Conservation (phyloP, 2,329 filamentous ascomycete genomes). For the Colletotrichum eremochloae region DNA sequence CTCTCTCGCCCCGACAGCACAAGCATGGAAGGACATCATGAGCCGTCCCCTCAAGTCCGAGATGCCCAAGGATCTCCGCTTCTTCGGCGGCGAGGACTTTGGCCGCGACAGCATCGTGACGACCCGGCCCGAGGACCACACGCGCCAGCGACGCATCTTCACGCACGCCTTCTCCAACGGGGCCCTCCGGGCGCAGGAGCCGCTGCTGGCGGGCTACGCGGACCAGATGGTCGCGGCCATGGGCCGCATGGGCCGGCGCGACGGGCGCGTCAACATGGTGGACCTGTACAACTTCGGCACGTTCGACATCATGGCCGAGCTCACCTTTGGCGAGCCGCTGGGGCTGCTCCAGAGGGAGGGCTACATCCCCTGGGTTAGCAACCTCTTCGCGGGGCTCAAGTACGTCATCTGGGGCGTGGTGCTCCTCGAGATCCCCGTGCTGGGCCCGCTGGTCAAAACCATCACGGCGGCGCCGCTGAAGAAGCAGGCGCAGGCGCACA, state of each 20-base stretch:
- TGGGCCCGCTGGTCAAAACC: slow-evolving; percentile 28
- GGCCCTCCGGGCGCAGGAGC: slow-evolving; percentile 46
- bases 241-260: slow-evolving; percentile 45
- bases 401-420: slow-evolving; percentile 31
- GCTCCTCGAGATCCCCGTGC: slow-evolving; percentile 32
- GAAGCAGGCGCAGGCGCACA: slow-evolving; percentile 35
- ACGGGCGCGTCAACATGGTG: slow-evolving; percentile 31
- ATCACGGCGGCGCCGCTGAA: slow-evolving; percentile 26
- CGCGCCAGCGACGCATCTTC: slow-evolving; percentile 39
- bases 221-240: slow-evolving; percentile 52
- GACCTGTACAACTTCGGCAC: slow-evolving; percentile 46
- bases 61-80: slow-evolving; percentile 37
- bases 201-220: slow-evolving; percentile 53
- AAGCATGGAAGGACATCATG: slow-evolving; percentile 41
- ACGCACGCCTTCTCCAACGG: slow-evolving; percentile 46
- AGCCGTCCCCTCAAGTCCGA: slow-evolving; percentile 36
- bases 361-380: slow-evolving; percentile 47
- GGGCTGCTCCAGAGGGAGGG: slow-evolving; percentile 45
- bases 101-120: slow-evolving; percentile 44
- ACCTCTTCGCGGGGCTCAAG: slow-evolving; percentile 43
- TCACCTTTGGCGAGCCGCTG: slow-evolving; percentile 49
- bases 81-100: slow-evolving; percentile 38
- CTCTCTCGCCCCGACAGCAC: slow-evolving; percentile 30
- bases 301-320: slow-evolving; percentile 50
- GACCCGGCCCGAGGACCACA: slow-evolving; percentile 30